Evolutionary conservation across 805 yeast species (phyloP).

Genomic region (Nakazawaea ambrosiae): DNA sequence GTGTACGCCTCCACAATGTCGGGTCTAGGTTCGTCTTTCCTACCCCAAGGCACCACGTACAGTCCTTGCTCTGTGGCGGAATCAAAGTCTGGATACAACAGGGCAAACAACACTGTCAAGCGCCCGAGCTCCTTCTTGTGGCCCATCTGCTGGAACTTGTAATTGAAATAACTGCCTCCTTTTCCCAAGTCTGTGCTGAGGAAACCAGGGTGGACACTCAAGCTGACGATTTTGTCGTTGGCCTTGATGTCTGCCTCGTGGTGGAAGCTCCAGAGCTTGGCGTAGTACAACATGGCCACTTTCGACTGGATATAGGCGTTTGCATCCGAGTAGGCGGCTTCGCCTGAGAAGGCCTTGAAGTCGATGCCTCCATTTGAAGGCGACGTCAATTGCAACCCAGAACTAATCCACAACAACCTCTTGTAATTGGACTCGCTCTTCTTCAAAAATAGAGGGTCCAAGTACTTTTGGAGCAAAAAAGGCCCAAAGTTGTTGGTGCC

Average conservation of each 20-base stretch:
- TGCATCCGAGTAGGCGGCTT: not conserved
- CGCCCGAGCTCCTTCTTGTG: constrained; percentile 26
- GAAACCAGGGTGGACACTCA: not conserved
- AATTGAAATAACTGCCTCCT: not conserved
- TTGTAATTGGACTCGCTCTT: constrained; percentile 16
- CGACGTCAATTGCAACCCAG: constrained; percentile 14
- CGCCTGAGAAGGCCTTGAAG: not conserved
- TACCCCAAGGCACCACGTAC: constrained; percentile 30
- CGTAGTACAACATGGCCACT: not conserved
- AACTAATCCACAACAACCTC: constrained; percentile 40
- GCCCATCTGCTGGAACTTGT: constrained; percentile 4
- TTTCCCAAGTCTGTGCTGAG: not conserved
- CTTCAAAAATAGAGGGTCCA: constrained; percentile 30
- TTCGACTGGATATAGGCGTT: not conserved
- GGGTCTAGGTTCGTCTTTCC: constrained; percentile 17
- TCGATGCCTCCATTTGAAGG: not conserved
- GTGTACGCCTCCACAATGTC: constrained; percentile 8
- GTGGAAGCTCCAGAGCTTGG: not conserved
- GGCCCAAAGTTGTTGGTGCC: constrained; percentile 43
- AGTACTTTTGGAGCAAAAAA: constrained; percentile 31
- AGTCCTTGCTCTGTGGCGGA: constrained; percentile 19
- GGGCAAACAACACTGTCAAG: constrained; percentile 29
- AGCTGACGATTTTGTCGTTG: not conserved
- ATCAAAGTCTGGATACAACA: constrained; percentile 26
- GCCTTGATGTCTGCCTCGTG: not conserved